A percentile compares a stretch with the other conserved stretches of the same genome.
phyloP scores from a whole-genome alignment of 345 rosid species.

The Salix caprea region DNA sequence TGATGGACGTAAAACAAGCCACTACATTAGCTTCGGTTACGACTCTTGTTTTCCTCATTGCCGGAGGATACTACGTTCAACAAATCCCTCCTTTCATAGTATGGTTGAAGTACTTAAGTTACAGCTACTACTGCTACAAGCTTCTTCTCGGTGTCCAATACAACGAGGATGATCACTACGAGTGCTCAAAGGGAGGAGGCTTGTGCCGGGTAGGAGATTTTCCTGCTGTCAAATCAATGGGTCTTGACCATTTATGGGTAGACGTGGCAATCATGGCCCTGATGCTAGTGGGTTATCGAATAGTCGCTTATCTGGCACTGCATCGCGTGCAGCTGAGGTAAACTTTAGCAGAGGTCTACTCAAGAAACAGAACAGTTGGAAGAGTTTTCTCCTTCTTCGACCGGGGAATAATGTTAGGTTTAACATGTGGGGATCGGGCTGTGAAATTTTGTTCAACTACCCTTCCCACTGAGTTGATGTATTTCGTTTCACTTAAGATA shows the following conservation, averaged over 20 bases:
- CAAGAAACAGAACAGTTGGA: slow-evolving; percentile 7
- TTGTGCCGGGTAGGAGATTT: slow-evolving; percentile 79
- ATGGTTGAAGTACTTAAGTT: slow-evolving; percentile 95
- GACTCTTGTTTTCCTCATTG: slow-evolving; percentile 90
- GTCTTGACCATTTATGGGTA: slow-evolving; percentile 69
- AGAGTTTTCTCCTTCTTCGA: slow-evolving; percentile 39
- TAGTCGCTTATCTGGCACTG: slow-evolving; percentile 77
- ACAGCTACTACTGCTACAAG: slow-evolving; percentile 94
- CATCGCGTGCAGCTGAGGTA: slow-evolving; percentile 65
- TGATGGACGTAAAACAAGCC: slow-evolving; percentile 96
- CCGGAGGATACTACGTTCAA: slow-evolving; percentile 93
- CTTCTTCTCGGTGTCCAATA: slow-evolving; percentile 94
- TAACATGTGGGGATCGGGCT: slow-evolving; percentile 25
- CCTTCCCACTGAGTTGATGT: slow-evolving; percentile 26
- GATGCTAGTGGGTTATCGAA: slow-evolving; percentile 89
- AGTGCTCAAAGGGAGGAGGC: slow-evolving; percentile 62
- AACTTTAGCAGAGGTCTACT: slow-evolving; percentile 5
- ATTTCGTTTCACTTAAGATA: slow-evolving; percentile 11
- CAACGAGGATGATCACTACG: slow-evolving; percentile 63
- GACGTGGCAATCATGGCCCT: slow-evolving; percentile 83
- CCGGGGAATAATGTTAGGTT: slow-evolving; percentile 45
- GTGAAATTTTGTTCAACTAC: slow-evolving; percentile 31
- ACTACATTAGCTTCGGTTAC: slow-evolving; percentile 95
- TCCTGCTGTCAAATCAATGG: slow-evolving; percentile 82
- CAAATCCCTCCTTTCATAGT: slow-evolving; percentile 90